A percentile compares a stretch with the other conserved stretches of the same genome.
phyloP scores from a whole-genome alignment of 805 yeast genomes.

The Lachancea sp. region DNA sequence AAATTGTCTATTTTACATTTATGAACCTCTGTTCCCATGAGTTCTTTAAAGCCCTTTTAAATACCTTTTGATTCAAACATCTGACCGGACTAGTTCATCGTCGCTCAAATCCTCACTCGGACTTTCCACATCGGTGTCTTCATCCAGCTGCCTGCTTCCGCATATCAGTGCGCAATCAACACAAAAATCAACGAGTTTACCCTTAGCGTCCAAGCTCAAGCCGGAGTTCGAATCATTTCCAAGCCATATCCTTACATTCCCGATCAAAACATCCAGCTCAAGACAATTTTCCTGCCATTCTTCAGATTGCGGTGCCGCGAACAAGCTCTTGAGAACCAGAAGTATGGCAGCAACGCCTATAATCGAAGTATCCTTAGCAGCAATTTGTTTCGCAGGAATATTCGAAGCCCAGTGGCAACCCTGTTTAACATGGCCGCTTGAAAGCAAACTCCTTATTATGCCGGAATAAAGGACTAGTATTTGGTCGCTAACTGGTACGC shows the following conservation, averaged over 20 bases:
- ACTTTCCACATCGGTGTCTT: constrained; percentile 10
- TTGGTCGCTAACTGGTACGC: constrained; percentile 12
- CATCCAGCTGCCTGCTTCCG: constrained; percentile 7
- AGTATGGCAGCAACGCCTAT: constrained; percentile 31
- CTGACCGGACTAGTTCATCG: constrained; percentile 10
- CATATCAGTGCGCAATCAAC: constrained; percentile 15
- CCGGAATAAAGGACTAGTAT: constrained; percentile 20
- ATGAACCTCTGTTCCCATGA: constrained; percentile 7
- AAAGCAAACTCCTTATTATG: constrained; percentile 5
- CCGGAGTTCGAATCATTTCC: constrained; percentile 29
- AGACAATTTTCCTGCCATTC: background rate
- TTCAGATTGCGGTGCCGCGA: constrained; percentile 14
- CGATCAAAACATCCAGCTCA: constrained; percentile 29
- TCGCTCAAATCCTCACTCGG: constrained; percentile 17
- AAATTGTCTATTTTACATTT: constrained; percentile 13
- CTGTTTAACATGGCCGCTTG: background rate
- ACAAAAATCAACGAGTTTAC: constrained; percentile 29
- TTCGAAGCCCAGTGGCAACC: constrained; percentile 5
- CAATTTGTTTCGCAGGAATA: background rate
- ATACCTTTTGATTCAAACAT: background rate
- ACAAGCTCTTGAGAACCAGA: constrained; percentile 16
- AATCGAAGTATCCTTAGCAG: constrained; percentile 14
- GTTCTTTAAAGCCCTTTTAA: background rate
- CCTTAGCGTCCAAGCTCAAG: constrained; percentile 26
- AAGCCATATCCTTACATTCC: constrained; percentile 33